Evolutionary conservation across 768 basidiomycete genomes (phyloP).

Genomic region (Suillus paluster): DNA sequence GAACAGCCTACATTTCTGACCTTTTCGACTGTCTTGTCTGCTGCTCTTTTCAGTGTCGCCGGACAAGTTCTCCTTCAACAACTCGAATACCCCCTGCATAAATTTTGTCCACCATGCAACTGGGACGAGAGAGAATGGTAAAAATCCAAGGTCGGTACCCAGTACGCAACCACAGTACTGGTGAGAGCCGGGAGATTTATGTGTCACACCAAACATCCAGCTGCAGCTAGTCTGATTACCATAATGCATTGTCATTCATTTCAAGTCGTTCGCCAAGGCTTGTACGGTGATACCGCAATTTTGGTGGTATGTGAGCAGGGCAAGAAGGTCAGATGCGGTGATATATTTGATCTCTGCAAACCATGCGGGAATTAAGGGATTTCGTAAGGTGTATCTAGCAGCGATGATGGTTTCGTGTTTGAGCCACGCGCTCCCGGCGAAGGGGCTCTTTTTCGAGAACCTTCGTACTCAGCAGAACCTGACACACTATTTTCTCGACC

Average conservation of each 20-base stretch:
- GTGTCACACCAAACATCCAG: constrained; percentile 7
- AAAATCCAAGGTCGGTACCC: neutral
- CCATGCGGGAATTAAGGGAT: constrained; percentile 25
- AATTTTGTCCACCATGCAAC: constrained; percentile 28
- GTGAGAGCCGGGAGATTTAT: neutral
- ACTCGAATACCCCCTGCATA: constrained; percentile 17
- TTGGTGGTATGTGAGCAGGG: constrained; percentile 25
- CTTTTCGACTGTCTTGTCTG: neutral
- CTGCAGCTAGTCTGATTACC: neutral
- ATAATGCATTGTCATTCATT: constrained; percentile 20
- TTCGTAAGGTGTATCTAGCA: constrained; percentile 30
- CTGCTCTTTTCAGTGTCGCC: neutral
- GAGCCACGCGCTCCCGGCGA: constrained; percentile 27
- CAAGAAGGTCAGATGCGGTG: constrained; percentile 28
- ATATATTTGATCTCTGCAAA: constrained; percentile 33
- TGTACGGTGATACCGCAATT: constrained; percentile 18
- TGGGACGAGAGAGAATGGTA: neutral
- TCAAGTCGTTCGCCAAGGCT: constrained; percentile 2
- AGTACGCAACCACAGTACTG: neutral
- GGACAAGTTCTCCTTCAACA: constrained; percentile 22
- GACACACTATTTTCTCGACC: constrained; percentile 21
- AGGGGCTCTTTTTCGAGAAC: constrained; percentile 27
- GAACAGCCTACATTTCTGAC: constrained; percentile 1
- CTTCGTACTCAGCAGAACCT: constrained; percentile 23
- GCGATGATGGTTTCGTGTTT: constrained; percentile 29